Conservation (phyloP, 495 filamentous ascomycete species). For the Penicillium arizonense region DNA sequence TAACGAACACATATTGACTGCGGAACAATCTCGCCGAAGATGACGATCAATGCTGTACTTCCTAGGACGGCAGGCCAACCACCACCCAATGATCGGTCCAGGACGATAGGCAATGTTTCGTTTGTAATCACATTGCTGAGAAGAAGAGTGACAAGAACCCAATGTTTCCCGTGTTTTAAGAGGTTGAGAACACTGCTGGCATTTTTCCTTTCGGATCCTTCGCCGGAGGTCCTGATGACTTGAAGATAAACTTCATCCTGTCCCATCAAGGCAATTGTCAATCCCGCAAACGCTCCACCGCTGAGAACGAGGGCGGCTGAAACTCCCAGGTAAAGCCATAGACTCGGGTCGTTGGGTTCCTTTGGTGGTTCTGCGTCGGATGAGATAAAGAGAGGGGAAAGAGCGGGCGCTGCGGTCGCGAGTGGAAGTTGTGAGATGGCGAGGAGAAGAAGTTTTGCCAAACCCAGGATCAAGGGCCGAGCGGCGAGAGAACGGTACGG, state of each 20-base stretch:
- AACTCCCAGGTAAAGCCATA: conserved; percentile 71
- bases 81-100: conserved; percentile 90
- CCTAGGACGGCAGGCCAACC: conserved; percentile 93
- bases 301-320: conserved; percentile 74
- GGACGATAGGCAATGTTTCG: conserved; percentile 91
- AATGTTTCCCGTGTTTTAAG: conserved; percentile 89
- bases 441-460: conserved; percentile 50
- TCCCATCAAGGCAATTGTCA: conserved; percentile 83
- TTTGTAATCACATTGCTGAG: conserved; percentile 98
- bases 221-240: conserved; percentile 84
- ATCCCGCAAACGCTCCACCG: conserved; percentile 92
- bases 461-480: conserved; percentile 44
- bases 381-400: conserved; percentile 21
- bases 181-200: conserved; percentile 78
- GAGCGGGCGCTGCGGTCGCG: conserved; percentile 41
- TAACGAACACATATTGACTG: conserved; percentile 97
- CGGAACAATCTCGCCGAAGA: conserved; percentile 94
- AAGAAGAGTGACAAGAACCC: conserved; percentile 95
- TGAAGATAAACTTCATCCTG: conserved; percentile 95
- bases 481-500: conserved; percentile 33
- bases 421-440: conserved; percentile 43
- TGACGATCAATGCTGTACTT: conserved; percentile 92
- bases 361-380: conserved; percentile 28
- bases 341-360: conserved; percentile 49
- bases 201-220: conserved; percentile 75